Evolutionary conservation across 2,329 filamentous ascomycete genomes (phyloP).

Genomic region (Penicillium nordicum): DNA sequence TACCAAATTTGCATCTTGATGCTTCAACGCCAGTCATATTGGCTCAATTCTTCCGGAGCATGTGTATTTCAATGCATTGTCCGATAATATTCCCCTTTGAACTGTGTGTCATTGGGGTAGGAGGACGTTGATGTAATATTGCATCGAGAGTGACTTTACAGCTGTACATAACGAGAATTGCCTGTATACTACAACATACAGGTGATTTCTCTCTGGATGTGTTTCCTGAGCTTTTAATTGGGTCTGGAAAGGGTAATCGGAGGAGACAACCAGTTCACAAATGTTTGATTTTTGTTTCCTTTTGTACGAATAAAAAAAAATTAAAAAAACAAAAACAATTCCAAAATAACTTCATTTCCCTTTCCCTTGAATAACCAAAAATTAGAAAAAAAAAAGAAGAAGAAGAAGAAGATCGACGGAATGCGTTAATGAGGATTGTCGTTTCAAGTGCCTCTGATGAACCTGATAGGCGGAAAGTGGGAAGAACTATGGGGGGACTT

Average conservation of each 20-base stretch:
- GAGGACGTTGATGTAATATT: constrained; percentile 9
- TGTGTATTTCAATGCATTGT: constrained; percentile 12
- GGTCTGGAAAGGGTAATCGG: constrained; percentile 21
- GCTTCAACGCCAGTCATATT: constrained; percentile 18
- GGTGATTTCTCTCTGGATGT: constrained; percentile 13
- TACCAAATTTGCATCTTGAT: constrained; percentile 29
- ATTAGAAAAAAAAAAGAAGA: not conserved
- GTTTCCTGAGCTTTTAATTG: constrained; percentile 23
- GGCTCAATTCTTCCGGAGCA: constrained; percentile 12
- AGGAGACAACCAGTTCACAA: constrained; percentile 28
- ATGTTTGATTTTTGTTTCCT: constrained; percentile 22
- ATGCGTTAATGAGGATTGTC: constrained; percentile 22
- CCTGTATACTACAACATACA: constrained; percentile 8
- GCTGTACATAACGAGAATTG: constrained; percentile 33
- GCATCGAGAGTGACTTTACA: constrained; percentile 24
- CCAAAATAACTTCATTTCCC: not conserved
- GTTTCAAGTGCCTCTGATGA: constrained; percentile 8
- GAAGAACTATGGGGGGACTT: constrained; percentile 6
- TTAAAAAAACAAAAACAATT: constrained; percentile 15
- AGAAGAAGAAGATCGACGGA: constrained; percentile 16
- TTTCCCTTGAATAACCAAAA: not conserved
- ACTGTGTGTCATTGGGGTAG: constrained; percentile 1
- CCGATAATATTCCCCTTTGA: constrained; percentile 3
- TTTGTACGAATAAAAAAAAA: constrained; percentile 27
- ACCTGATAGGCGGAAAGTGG: constrained; percentile 22